Evolutionary conservation across 2,329 filamentous ascomycete species (phyloP).

Genomic region (Cryphonectria nitschkei): DNA sequence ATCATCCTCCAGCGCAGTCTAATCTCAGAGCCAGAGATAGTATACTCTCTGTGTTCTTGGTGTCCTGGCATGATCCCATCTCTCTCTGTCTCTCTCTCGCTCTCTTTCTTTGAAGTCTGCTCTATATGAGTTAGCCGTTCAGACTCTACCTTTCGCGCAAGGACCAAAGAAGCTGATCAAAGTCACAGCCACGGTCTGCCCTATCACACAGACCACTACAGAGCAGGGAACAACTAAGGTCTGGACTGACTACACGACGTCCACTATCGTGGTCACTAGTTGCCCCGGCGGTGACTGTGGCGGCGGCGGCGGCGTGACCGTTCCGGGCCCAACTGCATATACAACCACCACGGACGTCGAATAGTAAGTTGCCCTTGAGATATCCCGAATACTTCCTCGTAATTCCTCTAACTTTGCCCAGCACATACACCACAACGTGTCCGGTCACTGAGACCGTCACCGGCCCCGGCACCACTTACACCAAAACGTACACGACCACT

Average conservation of each 20-base stretch:
- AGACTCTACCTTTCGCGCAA: neutral
- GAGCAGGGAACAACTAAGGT: constrained; percentile 45
- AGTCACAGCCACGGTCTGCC: constrained; percentile 50
- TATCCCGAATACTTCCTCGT: too few relatives aligned
- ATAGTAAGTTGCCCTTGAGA: constrained; percentile 18
- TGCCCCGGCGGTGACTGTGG: constrained; percentile 41
- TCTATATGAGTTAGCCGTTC: too few relatives aligned
- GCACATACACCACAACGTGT: constrained; percentile 45
- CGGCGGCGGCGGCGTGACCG: constrained; percentile 41
- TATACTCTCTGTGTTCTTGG: neutral
- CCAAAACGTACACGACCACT: constrained; percentile 48
- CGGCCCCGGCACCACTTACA: constrained; percentile 42
- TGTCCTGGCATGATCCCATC: neutral
- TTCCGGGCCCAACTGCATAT: constrained; percentile 40
- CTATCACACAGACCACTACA: constrained; percentile 48
- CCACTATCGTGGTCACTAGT: constrained; percentile 47
- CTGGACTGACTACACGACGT: constrained; percentile 48
- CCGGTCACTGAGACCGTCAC: constrained; percentile 43
- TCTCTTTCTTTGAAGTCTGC: too few relatives aligned
- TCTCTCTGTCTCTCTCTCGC: too few relatives aligned
- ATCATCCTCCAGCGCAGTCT: neutral
- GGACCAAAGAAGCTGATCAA: constrained; percentile 35
- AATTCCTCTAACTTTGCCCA: neutral
- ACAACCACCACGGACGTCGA: constrained; percentile 40
- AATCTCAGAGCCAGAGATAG: neutral